Base-by-base conservation (phyloP, 495 filamentous ascomycete genomes). In the Acidiella bohemica region DNA sequence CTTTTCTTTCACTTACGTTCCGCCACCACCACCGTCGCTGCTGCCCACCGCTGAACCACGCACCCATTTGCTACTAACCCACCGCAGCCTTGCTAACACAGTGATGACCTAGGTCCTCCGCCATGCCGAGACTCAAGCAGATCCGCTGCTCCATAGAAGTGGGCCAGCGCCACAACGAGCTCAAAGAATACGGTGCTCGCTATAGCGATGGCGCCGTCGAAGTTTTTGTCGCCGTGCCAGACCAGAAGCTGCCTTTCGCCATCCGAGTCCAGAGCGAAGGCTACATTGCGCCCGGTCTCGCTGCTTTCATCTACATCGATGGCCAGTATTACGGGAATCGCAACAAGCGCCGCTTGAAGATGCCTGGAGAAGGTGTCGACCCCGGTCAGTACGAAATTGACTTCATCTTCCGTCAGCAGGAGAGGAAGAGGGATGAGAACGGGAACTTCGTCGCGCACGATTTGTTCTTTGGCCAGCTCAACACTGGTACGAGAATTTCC, bases 271-370 rank as follows among this genome's bases (percentile, higher is more conserved):
- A 36, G 12, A 61, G 63, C 1, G 28, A 55, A 21, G 59, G 53
- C 13, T 67, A 63, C 54, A 65, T 69, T 20, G 62, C 65, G 10
- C 51, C 58, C 20, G 67, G 67, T 5, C 33, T 70, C 9, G 64
- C 64, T 6, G 60, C 64, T 52, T 68, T 64, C 39, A 63, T 68
- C 21, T 70, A 56, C 50, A 68, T 68, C 20, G 67, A 70, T 38
- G 67, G 67, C 24, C 44, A 55, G 26, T 66, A 66, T 39, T 66
- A 70, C 41, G 63, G 61, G 53, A 70, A 70, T 48, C 67, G 67
- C 28, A 65, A 67, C 41, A 52, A 56, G 4, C 45, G 39, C 7
- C 47, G 53, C n/a, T 39, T 70, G n/a, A 45, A 51, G 16, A 41
- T 55, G 14, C 54, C 56, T 2, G 32, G 25, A 12, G 40, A 46